phyloP scores from a whole-genome alignment of 257 asterid species.

The Solanum sejunctum region DNA sequence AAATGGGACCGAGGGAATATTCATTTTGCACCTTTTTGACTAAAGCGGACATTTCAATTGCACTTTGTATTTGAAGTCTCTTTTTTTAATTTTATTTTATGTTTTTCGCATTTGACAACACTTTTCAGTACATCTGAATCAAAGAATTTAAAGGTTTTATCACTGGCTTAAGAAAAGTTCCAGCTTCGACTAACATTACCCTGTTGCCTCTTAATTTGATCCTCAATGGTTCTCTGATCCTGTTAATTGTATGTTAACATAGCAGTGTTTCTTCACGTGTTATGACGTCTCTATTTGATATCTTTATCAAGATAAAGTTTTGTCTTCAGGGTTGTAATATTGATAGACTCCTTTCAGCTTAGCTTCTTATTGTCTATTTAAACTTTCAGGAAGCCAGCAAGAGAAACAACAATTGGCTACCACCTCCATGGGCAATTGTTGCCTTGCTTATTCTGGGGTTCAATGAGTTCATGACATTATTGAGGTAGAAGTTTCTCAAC shows the following conservation, averaged over 20 bases:
- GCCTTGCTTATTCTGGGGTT: conserved; percentile 85
- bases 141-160: background rate
- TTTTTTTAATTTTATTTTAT: background rate
- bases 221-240: background rate
- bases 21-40: background rate
- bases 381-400: conserved; percentile 76
- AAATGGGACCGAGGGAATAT: background rate
- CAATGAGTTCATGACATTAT: conserved; percentile 94
- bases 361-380: background rate
- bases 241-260: background rate
- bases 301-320: background rate
- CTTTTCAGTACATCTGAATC: background rate
- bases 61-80: background rate
- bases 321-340: background rate
- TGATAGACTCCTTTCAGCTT: background rate
- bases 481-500: conserved; percentile 24
- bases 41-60: background rate
- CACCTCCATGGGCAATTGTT: conserved; percentile 95
- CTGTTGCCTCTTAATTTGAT: background rate
- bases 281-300: background rate
- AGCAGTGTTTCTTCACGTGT: background rate
- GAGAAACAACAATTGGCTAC: conserved; percentile 88
- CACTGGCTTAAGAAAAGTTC: background rate
- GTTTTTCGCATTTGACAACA: background rate
- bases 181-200: background rate